Percentiles rank a stretch among this genome's conserved stretches.
Evolutionary conservation across 306 rosid genomes (phyloP).

Genomic region (Vachellia collinsii): DNA sequence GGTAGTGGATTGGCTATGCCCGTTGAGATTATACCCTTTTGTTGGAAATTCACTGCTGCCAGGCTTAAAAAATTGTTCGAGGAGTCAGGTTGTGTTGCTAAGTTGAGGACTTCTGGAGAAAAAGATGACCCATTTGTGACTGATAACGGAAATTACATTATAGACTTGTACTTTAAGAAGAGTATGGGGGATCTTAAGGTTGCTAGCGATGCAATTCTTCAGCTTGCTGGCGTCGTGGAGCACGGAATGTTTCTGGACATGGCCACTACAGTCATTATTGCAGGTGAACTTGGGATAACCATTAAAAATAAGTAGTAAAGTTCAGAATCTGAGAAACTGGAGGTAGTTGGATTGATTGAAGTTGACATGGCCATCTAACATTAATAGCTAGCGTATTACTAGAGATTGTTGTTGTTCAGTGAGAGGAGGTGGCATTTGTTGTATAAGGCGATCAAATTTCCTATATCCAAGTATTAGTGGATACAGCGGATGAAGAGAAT

Average conservation of each 20-base stretch:
- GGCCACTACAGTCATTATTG: constrained; percentile 71
- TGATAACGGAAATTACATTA: constrained; percentile 59
- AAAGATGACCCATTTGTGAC: constrained; percentile 50
- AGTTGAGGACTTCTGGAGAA: constrained; percentile 46
- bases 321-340: not conserved
- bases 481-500: not conserved
- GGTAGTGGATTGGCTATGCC: constrained; percentile 66
- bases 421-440: constrained; percentile 12
- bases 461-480: constrained; percentile 17
- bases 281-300: constrained; percentile 61
- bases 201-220: constrained; percentile 62
- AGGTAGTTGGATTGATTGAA: constrained; percentile 22
- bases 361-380: constrained; percentile 38
- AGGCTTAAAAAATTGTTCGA: constrained; percentile 53
- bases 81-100: constrained; percentile 54
- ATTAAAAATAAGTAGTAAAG: constrained; percentile 47
- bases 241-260: constrained; percentile 69
- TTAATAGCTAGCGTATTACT: constrained; percentile 18
- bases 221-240: constrained; percentile 66
- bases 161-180: constrained; percentile 55
- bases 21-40: constrained; percentile 61
- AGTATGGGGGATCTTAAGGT: constrained; percentile 66
- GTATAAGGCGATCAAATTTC: constrained; percentile 17
- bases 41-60: constrained; percentile 65
- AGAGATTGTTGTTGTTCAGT: constrained; percentile 24